Evolutionary conservation across 306 rosid genomes (phyloP).

Genomic region (Trifolium subterraneum): DNA sequence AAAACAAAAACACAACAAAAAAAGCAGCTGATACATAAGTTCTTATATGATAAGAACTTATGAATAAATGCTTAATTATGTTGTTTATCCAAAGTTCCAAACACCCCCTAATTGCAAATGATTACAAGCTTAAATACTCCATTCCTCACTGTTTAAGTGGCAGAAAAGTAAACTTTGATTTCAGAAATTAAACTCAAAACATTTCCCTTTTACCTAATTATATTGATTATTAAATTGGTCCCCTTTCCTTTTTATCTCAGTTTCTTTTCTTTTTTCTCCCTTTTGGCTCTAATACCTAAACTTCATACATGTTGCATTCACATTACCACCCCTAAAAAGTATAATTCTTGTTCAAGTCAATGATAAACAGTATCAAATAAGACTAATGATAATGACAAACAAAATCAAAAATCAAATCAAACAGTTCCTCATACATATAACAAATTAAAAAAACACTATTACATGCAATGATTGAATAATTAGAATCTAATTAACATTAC

Average conservation of each 20-base stretch:
- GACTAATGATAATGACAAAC: conserved; percentile 40
- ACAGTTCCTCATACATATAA: conserved; percentile 4
- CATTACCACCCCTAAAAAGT: conserved; percentile 1
- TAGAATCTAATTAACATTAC: conserved; percentile 35
- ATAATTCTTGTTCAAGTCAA: conserved; percentile 30
- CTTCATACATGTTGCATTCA: conserved; percentile 30
- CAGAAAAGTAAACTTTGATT: conserved; percentile 27
- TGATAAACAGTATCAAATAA: conserved; percentile 8
- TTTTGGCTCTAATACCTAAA: not conserved
- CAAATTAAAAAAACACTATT: conserved; percentile 28
- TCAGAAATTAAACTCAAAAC: conserved; percentile 3
- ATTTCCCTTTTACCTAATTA: conserved; percentile 22
- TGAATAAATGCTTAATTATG: not conserved
- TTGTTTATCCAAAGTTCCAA: not conserved
- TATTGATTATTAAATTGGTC: conserved; percentile 16
- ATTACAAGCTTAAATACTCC: conserved; percentile 26
- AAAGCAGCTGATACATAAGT: conserved; percentile 9
- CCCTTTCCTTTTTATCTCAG: conserved; percentile 2
- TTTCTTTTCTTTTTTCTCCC: conserved; percentile 5
- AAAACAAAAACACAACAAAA: too few species aligned
- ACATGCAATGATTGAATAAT: conserved; percentile 40
- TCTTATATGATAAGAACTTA: not conserved
- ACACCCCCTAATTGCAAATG: conserved; percentile 1
- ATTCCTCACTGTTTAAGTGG: not conserved
- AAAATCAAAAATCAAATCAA: conserved; percentile 27